Evolutionary conservation across 176 grass and related monocot species (phyloP).

Genomic region (Panicum miliaceum): DNA sequence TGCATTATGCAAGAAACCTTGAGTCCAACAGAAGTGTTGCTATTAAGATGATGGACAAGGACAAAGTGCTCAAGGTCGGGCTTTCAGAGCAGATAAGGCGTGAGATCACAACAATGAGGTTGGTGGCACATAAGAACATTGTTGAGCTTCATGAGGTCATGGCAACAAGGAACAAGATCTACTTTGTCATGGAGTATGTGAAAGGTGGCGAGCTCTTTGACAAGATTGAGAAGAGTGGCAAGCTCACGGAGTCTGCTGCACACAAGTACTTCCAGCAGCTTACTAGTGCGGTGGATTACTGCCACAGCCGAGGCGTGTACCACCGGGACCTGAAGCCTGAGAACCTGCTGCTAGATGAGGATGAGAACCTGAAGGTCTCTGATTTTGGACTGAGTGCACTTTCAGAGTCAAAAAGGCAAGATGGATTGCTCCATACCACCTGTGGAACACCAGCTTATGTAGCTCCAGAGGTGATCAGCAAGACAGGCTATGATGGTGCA

Average conservation of each 20-base stretch:
- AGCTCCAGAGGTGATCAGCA: conserved; percentile 84
- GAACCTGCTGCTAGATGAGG: conserved; percentile 79
- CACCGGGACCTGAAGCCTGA: conserved; percentile 85
- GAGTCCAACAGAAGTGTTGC: conserved; percentile 60
- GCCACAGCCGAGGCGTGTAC: conserved; percentile 74
- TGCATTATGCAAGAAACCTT: conserved; percentile 64
- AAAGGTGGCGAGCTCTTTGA: conserved; percentile 88
- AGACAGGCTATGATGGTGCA: conserved; percentile 71
- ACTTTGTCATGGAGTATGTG: conserved; percentile 79
- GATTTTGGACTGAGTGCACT: conserved; percentile 86
- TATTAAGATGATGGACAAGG: conserved; percentile 80
- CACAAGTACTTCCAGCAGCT: conserved; percentile 79
- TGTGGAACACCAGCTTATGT: conserved; percentile 90
- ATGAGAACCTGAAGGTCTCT: conserved; percentile 73
- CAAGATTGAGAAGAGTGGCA: conserved; percentile 67
- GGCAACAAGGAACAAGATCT: conserved; percentile 72
- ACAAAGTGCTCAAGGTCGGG: conserved; percentile 54
- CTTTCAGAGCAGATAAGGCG: conserved; percentile 70
- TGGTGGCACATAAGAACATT: conserved; percentile 68
- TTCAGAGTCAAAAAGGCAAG: conserved; percentile 61
- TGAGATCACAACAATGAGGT: conserved; percentile 77
- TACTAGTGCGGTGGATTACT: conserved; percentile 73
- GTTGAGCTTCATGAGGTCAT: conserved; percentile 81
- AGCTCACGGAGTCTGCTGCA: conserved; percentile 57
- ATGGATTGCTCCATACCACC: conserved; percentile 77